Conservation (phyloP, 371 early-diverging fungal species). For the Mortierella sp. region DNA sequence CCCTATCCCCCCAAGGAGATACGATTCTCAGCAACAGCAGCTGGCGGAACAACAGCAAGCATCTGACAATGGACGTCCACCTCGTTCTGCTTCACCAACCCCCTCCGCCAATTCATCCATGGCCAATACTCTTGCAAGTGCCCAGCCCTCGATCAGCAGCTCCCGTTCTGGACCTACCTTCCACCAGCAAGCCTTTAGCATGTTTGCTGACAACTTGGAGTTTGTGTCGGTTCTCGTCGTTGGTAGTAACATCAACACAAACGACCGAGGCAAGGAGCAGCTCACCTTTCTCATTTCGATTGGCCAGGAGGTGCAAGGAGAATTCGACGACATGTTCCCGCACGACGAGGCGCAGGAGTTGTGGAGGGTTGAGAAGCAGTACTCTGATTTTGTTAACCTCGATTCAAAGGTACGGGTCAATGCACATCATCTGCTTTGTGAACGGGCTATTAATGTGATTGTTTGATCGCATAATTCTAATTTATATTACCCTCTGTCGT, state of each 20-base stretch:
- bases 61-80: neutral
- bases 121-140: slow-evolving; percentile 25
- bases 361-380: slow-evolving; percentile 89
- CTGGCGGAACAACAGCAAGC: slow-evolving; percentile 15
- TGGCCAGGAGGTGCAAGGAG: slow-evolving; percentile 53
- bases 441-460: too few species aligned
- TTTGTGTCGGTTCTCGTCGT: slow-evolving; percentile 65
- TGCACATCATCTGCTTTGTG: too few species aligned
- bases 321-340: slow-evolving; percentile 41
- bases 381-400: slow-evolving; percentile 83
- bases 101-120: slow-evolving; percentile 55
- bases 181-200: slow-evolving; percentile 50
- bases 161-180: slow-evolving; percentile 30
- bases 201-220: slow-evolving; percentile 53
- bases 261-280: slow-evolving; percentile 79
- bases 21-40: slow-evolving; percentile 28
- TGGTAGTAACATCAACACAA: slow-evolving; percentile 76
- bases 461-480: neutral
- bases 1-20: slow-evolving; percentile 31
- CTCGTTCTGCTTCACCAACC: slow-evolving; percentile 49
- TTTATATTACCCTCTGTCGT: neutral
- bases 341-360: slow-evolving; percentile 65
- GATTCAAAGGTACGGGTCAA: slow-evolving; percentile 73
- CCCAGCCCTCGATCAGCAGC: slow-evolving; percentile 12
- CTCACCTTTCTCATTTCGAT: slow-evolving; percentile 70